These are phyloP conservation scores for Gyrodon lividus DNA, from an alignment of 768 basidiomycete genomes.

Conservation along the genomic window DNA sequence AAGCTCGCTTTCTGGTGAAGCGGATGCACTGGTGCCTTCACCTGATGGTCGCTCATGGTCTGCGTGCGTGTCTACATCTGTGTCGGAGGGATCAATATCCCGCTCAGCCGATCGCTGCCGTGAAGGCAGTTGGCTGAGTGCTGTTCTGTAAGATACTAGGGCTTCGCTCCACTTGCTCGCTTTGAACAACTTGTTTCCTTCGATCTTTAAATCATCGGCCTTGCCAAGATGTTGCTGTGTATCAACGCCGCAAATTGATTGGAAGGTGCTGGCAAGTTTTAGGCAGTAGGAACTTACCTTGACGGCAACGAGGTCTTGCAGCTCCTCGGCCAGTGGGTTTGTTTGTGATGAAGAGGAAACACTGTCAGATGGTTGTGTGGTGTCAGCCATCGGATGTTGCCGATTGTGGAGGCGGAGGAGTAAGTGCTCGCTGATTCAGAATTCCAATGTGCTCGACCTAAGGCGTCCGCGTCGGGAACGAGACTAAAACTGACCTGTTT, in stretches of 20 bases:
- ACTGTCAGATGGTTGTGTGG: background rate
- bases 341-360: background rate
- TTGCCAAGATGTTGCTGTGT: constrained; percentile 44
- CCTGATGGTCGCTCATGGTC: constrained; percentile 12
- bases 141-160: constrained; percentile 65
- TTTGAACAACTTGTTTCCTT: constrained; percentile 77
- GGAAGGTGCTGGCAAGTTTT: background rate
- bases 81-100: constrained; percentile 18
- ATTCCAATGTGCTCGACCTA: no score
- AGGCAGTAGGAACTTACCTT: background rate
- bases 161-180: constrained; percentile 67
- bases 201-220: constrained; percentile 64
- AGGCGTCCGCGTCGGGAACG: no score
- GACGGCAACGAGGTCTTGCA: background rate
- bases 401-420: background rate
- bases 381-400: constrained; percentile 4
- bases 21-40: background rate
- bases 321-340: background rate
- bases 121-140: constrained; percentile 63
- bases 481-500: no score
- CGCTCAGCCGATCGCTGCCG: constrained; percentile 26
- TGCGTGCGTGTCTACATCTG: constrained; percentile 20
- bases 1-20: constrained; percentile 28
- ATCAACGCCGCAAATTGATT: constrained; percentile 6
- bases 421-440: no score